Base-by-base conservation (phyloP, 1,284 basidiomycete genomes). In the Fomitopsis schrenkii region DNA sequence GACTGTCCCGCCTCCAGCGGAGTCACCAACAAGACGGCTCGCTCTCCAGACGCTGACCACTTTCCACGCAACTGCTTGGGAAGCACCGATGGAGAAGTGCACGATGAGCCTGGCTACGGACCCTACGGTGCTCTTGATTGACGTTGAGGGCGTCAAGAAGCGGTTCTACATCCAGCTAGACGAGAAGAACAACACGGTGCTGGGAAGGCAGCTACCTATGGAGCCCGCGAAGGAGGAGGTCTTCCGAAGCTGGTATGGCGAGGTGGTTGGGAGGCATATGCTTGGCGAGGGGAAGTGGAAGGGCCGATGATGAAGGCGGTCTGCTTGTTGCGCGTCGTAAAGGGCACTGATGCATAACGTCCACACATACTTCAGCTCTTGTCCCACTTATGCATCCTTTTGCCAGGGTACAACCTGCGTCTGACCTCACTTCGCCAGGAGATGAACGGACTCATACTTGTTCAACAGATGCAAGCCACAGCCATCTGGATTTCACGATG, bases 71-170 rank as follows among this genome's bases (percentile, higher is more conserved):
- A 74, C 74, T 52, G 79, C 79, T 5, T 65, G 67, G 19, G 62
- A 74, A 12, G 75, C 76, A 56, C 76, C 77, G 2, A 62, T 79
- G 36, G 61, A 57, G 2, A 63, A 68, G 22, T 76, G 77, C 65
- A 68, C 66, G 17, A 64, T 81, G 12, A 61, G 67, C 17, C 69
- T 72, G 17, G 77, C 76, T 17, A 69, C 74, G 53, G 74, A 76
- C 55, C 64, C 70, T 15, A 12, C 35, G 7, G 57, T 59, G 45
- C 35, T 62, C 35, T 12, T 22, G 5, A 10, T 62, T 8, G 19
- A 40, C 41, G 40, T 55, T 14, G 30, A 35, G 5, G 56, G 55
- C 15, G 22, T 59, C 33, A 30, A 14, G 28, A 33, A 15, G n/a
- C 38, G 12, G 57, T 57, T 33, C 45, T 40, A 5, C 41, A 55